These are phyloP conservation scores for Zychaea mexicana DNA, from an alignment of 371 early-diverging fungal genomes.

Conservation along the genomic window DNA sequence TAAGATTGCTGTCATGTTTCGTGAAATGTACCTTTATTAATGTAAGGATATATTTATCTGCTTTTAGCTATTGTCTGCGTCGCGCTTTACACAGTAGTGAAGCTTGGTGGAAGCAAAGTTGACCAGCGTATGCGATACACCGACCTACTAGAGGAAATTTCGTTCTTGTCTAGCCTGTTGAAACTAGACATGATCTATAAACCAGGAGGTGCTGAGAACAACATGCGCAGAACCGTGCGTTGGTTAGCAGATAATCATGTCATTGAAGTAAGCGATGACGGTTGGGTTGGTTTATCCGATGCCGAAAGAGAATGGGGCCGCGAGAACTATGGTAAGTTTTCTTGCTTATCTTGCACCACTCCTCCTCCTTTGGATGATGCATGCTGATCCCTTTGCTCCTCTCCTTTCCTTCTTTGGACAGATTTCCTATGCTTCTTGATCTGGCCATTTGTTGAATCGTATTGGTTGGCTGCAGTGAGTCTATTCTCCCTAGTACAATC, in stretches of 20 bases:
- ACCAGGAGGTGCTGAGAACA: constrained; percentile 75
- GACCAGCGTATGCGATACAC: constrained; percentile 55
- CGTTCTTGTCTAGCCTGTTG: constrained; percentile 79
- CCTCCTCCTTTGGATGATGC: background rate
- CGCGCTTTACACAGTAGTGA: constrained; percentile 80
- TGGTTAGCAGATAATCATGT: constrained; percentile 66
- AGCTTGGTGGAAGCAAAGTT: constrained; percentile 71
- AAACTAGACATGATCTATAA: constrained; percentile 87
- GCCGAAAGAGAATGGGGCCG: constrained; percentile 75
- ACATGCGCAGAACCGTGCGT: constrained; percentile 67
- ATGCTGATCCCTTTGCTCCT: background rate
- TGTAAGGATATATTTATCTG: too few relatives aligned
- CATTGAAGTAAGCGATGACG: constrained; percentile 54
- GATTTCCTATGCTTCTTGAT: constrained; percentile 87
- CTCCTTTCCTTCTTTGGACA: constrained; percentile 16
- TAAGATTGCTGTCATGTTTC: constrained; percentile 17
- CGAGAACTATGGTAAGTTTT: constrained; percentile 74
- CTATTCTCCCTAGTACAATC: constrained; percentile 62
- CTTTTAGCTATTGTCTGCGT: constrained; percentile 72
- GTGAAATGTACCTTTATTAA: background rate
- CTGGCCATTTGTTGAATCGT: constrained; percentile 92
- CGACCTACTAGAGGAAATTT: constrained; percentile 67
- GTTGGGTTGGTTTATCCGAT: constrained; percentile 62
- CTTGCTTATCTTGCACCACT: background rate
- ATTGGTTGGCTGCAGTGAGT: constrained; percentile 79